phyloP scores from a whole-genome alignment of 2,329 filamentous ascomycete species.

The Fusarium sp. region DNA sequence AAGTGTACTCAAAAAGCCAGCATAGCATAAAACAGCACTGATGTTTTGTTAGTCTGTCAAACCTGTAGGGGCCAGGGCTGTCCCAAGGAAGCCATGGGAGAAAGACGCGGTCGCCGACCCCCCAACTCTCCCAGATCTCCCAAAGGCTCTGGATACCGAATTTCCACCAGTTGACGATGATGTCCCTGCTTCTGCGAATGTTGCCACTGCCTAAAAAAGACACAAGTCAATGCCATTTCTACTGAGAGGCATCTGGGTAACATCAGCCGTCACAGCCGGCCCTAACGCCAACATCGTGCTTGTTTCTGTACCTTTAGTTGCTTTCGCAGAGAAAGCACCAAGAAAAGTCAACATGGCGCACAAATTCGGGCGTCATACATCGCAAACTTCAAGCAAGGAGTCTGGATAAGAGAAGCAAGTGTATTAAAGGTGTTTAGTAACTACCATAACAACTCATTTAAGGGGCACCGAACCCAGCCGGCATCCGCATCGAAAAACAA shows the following conservation, averaged over 20 bases:
- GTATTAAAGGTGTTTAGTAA: slow-evolving; percentile 39
- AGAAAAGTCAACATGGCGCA: neutral
- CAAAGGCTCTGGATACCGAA: slow-evolving; percentile 48
- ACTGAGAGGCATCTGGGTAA: neutral
- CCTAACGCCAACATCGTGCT: neutral
- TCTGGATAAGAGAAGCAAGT: slow-evolving; percentile 33
- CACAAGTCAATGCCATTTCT: neutral
- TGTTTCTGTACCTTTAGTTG: neutral
- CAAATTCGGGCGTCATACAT: neutral
- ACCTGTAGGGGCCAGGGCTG: slow-evolving; percentile 60
- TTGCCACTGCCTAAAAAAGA: neutral
- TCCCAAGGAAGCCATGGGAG: slow-evolving; percentile 82
- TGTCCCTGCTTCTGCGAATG: neutral
- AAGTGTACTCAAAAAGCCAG: slow-evolving; percentile 42
- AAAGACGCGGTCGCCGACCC: slow-evolving; percentile 55
- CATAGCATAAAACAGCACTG: neutral
- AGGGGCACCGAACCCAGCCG: slow-evolving; percentile 31
- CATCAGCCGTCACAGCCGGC: slow-evolving; percentile 22
- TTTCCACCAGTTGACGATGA: slow-evolving; percentile 49
- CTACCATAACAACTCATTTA: slow-evolving; percentile 30
- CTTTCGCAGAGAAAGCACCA: neutral
- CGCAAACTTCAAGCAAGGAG: neutral
- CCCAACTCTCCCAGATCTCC: slow-evolving; percentile 30
- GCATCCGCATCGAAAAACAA: slow-evolving; percentile 37
- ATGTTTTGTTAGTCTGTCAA: slow-evolving; percentile 55